Evolutionary conservation across 2,329 filamentous ascomycete genomes (phyloP).

Genomic region (Aspergillus spinulosporus): DNA sequence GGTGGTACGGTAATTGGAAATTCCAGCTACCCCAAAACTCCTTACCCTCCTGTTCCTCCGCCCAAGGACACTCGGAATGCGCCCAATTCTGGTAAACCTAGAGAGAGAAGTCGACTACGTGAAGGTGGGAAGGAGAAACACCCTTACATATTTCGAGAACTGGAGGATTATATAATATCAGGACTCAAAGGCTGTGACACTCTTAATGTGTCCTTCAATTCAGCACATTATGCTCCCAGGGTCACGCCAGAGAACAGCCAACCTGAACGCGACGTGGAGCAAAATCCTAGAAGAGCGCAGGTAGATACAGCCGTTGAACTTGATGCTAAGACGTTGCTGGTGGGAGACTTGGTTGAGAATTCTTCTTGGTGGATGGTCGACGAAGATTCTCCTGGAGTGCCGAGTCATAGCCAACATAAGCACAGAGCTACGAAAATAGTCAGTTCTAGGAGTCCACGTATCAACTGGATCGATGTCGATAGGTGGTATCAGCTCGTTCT

Average conservation of each 20-base stretch:
- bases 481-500: slow-evolving; percentile 74
- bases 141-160: slow-evolving; percentile 65
- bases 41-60: slow-evolving; percentile 9
- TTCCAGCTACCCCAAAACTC: slow-evolving; percentile 21
- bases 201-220: slow-evolving; percentile 75
- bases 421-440: slow-evolving; percentile 43
- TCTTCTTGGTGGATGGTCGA: slow-evolving; percentile 78
- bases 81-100: slow-evolving; percentile 23
- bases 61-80: slow-evolving; percentile 24
- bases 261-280: slow-evolving; percentile 13
- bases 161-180: slow-evolving; percentile 74
- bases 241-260: slow-evolving; percentile 36
- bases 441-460: slow-evolving; percentile 62
- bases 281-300: slow-evolving; percentile 23
- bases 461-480: slow-evolving; percentile 71
- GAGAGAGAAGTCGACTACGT: slow-evolving; percentile 22
- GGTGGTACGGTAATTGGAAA: slow-evolving; percentile 18
- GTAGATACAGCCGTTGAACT: slow-evolving; percentile 58
- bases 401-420: slow-evolving; percentile 29
- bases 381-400: slow-evolving; percentile 41
- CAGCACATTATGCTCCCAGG: slow-evolving; percentile 47
- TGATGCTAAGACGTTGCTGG: slow-evolving; percentile 71
- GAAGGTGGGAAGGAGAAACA: slow-evolving; percentile 42
- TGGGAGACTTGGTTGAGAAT: slow-evolving; percentile 78
- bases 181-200: slow-evolving; percentile 69